These are phyloP conservation scores for Gossypium rotundifolium DNA, from an alignment of 345 rosid species.

Conservation along the genomic window DNA sequence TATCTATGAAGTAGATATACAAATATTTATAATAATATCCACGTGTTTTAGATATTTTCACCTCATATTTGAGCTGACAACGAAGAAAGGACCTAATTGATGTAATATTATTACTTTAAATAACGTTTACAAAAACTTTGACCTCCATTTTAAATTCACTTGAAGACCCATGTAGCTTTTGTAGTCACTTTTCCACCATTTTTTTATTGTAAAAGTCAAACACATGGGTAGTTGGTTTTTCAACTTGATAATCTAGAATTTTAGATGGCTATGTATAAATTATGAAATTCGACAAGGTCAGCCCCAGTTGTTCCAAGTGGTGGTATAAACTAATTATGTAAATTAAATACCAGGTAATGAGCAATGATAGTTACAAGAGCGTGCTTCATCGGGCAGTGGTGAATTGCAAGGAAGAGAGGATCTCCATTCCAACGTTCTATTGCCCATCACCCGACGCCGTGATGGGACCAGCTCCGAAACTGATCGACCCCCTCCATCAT, in stretches of 20 bases:
- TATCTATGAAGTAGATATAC: too few species aligned
- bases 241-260: neutral
- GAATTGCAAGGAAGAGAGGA: slow-evolving; percentile 34
- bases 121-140: too few species aligned
- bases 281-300: neutral
- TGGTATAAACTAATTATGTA: too few species aligned
- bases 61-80: too few species aligned
- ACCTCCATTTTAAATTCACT: too few species aligned
- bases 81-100: too few species aligned
- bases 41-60: too few species aligned
- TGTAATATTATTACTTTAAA: too few species aligned
- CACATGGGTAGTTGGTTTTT: neutral
- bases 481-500: slow-evolving; percentile 23
- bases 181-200: too few species aligned
- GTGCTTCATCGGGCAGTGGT: slow-evolving; percentile 54
- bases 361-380: slow-evolving; percentile 55
- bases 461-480: slow-evolving; percentile 31
- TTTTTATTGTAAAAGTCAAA: neutral
- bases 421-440: slow-evolving; percentile 51
- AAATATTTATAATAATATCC: too few species aligned
- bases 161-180: too few species aligned
- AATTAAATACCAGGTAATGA: slow-evolving; percentile 24
- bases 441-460: slow-evolving; percentile 49
- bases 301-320: too few species aligned
- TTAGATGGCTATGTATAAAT: neutral